Percentiles rank a stretch among this genome's conserved stretches.
Conservation (phyloP, 345 rosid genomes). For the Aethionema arabicum region DNA sequence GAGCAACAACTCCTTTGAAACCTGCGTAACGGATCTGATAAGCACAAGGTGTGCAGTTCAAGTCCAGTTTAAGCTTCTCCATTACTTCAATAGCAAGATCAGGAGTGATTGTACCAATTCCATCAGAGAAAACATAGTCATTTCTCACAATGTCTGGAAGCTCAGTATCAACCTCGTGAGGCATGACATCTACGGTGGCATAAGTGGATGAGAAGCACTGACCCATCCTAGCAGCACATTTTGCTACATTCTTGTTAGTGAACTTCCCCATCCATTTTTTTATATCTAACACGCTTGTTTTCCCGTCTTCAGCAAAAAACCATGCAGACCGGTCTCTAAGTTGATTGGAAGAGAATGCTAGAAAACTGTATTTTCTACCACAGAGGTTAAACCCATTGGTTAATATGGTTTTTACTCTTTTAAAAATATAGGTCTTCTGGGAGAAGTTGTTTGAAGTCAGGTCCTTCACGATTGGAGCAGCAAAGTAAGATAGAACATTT, state of each 20-base stretch:
- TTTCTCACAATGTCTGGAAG: conserved; percentile 69
- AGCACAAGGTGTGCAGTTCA: conserved; percentile 59
- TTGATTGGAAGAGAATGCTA: conserved; percentile 92
- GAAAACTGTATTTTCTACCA: conserved; percentile 74
- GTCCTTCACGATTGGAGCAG: conserved; percentile 65
- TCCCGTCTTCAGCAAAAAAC: conserved; percentile 82
- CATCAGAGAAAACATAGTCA: conserved; percentile 72
- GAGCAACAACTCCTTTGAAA: conserved; percentile 86
- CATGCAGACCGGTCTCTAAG: conserved; percentile 89
- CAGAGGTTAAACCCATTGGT: conserved; percentile 72
- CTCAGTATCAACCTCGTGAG: conserved; percentile 41
- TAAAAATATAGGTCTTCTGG: conserved; percentile 69
- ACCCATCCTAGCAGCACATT: conserved; percentile 96
- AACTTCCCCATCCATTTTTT: conserved; percentile 87
- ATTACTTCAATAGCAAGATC: conserved; percentile 81
- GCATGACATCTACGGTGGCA: conserved; percentile 74
- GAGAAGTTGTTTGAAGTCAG: conserved; percentile 47
- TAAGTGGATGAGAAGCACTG: conserved; percentile 95
- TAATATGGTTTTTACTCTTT: conserved; percentile 65
- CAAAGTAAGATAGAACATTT: conserved; percentile 56
- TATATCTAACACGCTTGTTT: conserved; percentile 44
- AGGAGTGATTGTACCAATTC: conserved; percentile 78
- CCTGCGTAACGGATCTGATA: conserved; percentile 94
- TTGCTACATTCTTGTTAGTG: conserved; percentile 56
- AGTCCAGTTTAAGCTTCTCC: conserved; percentile 59